Evolutionary conservation across 352 stramenopile genomes (phyloP), one percentile per base, ranked within the genome.

Genomic region (Pythium phragmitis): DNA sequence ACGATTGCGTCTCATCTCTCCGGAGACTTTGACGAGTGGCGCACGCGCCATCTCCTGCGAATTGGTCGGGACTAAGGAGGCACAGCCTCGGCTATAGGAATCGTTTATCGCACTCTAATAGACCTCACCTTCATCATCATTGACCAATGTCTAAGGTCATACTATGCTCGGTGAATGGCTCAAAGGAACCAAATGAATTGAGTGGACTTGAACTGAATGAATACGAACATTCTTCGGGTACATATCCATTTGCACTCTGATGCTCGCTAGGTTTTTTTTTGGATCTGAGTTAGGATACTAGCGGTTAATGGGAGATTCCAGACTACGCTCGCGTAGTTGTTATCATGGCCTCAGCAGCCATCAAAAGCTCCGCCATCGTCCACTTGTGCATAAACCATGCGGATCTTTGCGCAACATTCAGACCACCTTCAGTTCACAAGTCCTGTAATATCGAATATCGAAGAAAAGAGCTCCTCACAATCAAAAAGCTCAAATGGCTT

Each of bases 401-500:
- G 9, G 9, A 5, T 30, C 19, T 49, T 49, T n/a, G n/a, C 12
- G 43, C 43, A 49, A 49, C 43, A 49, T 49, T 49, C 43, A 17
- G 19, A 17, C n/a, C 7, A 49, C 43, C 43, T 49, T 30, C 43
- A 7, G 43, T 49, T n/a, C 43, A 33, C 43, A 30, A 30, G 6
- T 49, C 43, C 41, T 21, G 9, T 46, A 37, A 46, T 46, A 46
- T 52, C 46, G 46, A 52, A 36, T 52, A 34, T 52, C 46, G 14
- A 37, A 52, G 46, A 34, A 37, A 52, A n/a, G 21, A 49, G 43
- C 43, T 49, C 43, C 43, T 49, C 17, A 21, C 4, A 39, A 39
- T 14, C 11, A 39, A 23, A 6, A 2, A 23, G 16, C 43, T 8
- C n/a, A 34, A 12, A 52, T 52, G 46, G 21, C 19, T 17, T 17